Conservation (phyloP, 179 eudicot species). For the Pouteria campechiana region DNA sequence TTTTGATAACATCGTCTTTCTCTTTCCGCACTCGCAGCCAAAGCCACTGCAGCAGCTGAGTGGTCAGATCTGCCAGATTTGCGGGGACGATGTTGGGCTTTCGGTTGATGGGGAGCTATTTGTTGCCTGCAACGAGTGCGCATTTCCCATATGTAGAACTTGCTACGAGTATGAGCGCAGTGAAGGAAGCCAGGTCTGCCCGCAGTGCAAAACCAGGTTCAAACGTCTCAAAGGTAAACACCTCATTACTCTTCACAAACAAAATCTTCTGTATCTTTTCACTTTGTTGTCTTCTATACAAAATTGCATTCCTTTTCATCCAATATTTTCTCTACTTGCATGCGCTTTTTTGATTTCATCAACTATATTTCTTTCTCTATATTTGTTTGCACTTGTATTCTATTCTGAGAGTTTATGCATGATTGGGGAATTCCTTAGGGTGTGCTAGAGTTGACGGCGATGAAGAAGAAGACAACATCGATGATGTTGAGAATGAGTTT, state of each 20-base stretch:
- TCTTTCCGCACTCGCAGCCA: neutral
- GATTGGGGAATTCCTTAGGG: neutral
- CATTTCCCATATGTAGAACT: slow-evolving; percentile 11
- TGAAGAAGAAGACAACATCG: slow-evolving; percentile 14
- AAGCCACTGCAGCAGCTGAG: slow-evolving; percentile 1
- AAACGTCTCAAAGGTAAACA: slow-evolving; percentile 13
- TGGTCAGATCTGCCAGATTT: slow-evolving; percentile 11
- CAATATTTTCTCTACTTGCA: too few relatives aligned
- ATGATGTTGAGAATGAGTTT: slow-evolving; percentile 13
- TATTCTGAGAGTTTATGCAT: neutral
- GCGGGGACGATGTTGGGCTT: slow-evolving; percentile 11
- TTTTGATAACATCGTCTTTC: neutral
- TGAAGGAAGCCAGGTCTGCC: slow-evolving; percentile 14
- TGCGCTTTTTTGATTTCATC: too few relatives aligned
- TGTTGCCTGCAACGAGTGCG: slow-evolving; percentile 15
- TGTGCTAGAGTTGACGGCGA: slow-evolving; percentile 14
- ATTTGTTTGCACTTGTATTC: neutral
- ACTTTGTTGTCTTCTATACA: too few relatives aligned
- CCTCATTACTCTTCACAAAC: too few relatives aligned
- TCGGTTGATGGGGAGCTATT: slow-evolving; percentile 9
- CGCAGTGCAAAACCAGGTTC: slow-evolving; percentile 14
- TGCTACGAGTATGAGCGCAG: slow-evolving; percentile 16
- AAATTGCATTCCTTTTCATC: too few relatives aligned
- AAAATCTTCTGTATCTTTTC: neutral
- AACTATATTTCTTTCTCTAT: too few relatives aligned